Base-by-base conservation (phyloP, 805 yeast genomes). In the Candida adriatica region DNA sequence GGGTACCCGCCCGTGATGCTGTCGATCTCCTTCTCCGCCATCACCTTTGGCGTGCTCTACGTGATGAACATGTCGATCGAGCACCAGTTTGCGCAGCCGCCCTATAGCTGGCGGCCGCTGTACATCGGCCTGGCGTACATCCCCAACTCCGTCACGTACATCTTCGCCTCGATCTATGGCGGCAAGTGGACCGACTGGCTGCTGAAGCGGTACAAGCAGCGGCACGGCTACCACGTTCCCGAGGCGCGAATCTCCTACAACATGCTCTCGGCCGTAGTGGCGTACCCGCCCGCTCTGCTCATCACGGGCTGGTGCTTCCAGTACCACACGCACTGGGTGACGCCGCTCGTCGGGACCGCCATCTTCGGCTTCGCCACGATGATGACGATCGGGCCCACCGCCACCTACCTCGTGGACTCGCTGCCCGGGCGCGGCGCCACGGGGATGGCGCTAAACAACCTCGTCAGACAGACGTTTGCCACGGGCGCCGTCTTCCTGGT, bases 371-470 rank as follows among this genome's bases (percentile, higher is more conserved):
- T 79, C 49, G 83, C 90, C 0, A 75, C 84, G 20, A 81, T 85
- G 92, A 73, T 84, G 56, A 73, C 82, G 4, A 83, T 84, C 43
- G 92, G 94, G 4, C 74, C 84, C 7, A 79, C 86, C 0, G 72
- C 79, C 3, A 84, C 95, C 0, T 86, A 84, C 48, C 59, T 85
- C 35, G 87, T 85, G 1, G 95, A 85, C 49, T 74, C 86, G 2
- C 63, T 86, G 27, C 95, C 95, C 0, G 94, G 94, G 0, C 68
- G 78, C 46, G 94, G 95, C 25, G 88, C 95, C 10, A 81, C 94
- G 0, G 95, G 94, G 1, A 83, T 85, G 29, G 94, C 95, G 0
- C 54, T 86, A 30, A 85, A 82, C 48, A 86, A 85, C 49, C 66
- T 85, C 34, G 63, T 79, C 13, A 66, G 95, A 45, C 81, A 76